These are phyloP conservation scores for Coelastrella sp. DNA, from an alignment of 139 green algal species.

Conservation along the genomic window DNA sequence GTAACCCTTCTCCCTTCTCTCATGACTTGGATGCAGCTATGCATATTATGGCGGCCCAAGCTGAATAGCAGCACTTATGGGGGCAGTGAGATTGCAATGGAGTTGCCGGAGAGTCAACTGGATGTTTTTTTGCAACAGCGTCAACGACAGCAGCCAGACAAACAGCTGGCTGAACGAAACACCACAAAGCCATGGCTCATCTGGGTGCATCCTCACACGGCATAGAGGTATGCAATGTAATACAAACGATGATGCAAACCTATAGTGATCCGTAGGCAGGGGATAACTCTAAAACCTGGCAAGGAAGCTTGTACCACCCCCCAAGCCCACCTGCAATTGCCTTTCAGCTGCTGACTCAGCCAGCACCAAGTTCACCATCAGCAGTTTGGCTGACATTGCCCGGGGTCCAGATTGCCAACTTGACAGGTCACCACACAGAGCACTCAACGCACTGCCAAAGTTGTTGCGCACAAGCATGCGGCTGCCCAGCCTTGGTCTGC, in stretches of 20 bases:
- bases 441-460: constrained; percentile 49
- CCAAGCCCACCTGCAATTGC: constrained; percentile 52
- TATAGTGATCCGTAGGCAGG: too few relatives aligned
- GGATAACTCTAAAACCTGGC: too few relatives aligned
- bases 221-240: too few relatives aligned
- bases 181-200: too few relatives aligned
- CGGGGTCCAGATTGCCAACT: constrained; percentile 59
- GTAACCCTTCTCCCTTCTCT: too few relatives aligned
- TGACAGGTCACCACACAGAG: constrained; percentile 59
- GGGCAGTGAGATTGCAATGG: background rate
- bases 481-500: constrained; percentile 55
- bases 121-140: background rate
- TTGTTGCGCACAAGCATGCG: constrained; percentile 64
- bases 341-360: constrained; percentile 50
- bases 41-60: background rate
- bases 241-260: too few relatives aligned
- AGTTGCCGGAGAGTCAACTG: background rate
- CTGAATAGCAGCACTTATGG: constrained; percentile 37
- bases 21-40: too few relatives aligned
- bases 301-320: too few relatives aligned
- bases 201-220: too few relatives aligned
- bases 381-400: constrained; percentile 51
- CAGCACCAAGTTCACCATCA: constrained; percentile 60
- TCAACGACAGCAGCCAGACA: background rate
- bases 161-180: too few relatives aligned